Conservation (phyloP, 305 asterid species). For the Solanum hybrid region DNA sequence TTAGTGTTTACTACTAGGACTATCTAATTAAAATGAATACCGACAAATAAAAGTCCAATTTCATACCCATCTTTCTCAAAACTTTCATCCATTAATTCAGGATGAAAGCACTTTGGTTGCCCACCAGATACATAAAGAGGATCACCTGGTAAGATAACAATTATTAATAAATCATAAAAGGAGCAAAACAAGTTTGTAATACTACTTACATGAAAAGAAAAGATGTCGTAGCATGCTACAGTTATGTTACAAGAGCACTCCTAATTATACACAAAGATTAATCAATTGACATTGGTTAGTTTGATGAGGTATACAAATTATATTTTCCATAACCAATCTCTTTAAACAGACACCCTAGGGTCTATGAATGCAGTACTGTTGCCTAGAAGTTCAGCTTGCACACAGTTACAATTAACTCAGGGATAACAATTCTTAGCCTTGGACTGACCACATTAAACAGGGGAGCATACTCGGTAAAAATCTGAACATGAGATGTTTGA, state of each 20-base stretch:
- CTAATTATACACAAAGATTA: not conserved
- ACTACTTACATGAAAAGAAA: not conserved
- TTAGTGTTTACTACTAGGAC: not conserved
- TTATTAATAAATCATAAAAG: not conserved
- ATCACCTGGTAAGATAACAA: slow-evolving; percentile 45
- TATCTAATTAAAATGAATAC: not conserved
- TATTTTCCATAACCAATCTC: not conserved
- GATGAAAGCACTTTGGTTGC: slow-evolving; percentile 43
- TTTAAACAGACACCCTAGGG: not conserved
- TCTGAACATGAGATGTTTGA: not conserved
- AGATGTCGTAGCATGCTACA: not conserved
- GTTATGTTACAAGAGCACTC: not conserved
- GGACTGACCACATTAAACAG: not conserved
- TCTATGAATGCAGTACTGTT: not conserved
- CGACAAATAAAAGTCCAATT: not conserved
- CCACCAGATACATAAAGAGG: slow-evolving; percentile 84
- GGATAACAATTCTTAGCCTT: slow-evolving; percentile 1
- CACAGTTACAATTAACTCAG: not conserved
- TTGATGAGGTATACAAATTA: not conserved
- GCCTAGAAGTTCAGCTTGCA: not conserved
- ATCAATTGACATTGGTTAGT: not conserved
- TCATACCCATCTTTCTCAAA: slow-evolving; percentile 84
- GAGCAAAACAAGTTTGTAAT: not conserved
- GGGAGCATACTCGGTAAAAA: not conserved
- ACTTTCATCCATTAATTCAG: slow-evolving; percentile 36